phyloP scores from a whole-genome alignment of 164 flowering plant species.

The Paratinospora sagittata region DNA sequence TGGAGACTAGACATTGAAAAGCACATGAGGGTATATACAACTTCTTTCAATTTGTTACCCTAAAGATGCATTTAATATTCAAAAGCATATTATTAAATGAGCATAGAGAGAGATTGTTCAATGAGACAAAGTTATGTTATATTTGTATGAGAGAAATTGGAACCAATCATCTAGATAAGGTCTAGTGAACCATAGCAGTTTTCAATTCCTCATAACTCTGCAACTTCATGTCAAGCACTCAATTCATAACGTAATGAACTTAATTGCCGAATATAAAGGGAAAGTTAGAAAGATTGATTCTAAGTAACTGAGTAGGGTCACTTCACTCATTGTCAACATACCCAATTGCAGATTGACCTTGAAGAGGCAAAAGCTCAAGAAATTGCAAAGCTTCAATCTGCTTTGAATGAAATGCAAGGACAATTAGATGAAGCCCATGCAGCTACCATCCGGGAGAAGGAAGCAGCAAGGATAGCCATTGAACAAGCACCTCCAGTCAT shows the following conservation, averaged over 20 bases:
- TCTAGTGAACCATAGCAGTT: not conserved
- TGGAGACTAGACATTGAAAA: slow-evolving; percentile 82
- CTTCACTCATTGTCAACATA: not conserved
- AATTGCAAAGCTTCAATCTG: slow-evolving; percentile 51
- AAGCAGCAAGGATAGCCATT: slow-evolving; percentile 71
- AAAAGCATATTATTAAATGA: too few relatives aligned
- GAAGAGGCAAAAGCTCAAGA: slow-evolving; percentile 84
- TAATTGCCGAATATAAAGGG: not conserved
- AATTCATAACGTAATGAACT: not conserved
- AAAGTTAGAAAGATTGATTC: too few relatives aligned
- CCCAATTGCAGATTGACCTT: slow-evolving; percentile 48
- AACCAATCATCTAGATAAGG: not conserved
- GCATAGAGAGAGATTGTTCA: not conserved
- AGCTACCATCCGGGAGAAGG: slow-evolving; percentile 53
- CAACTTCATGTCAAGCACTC: not conserved
- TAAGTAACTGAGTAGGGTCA: not conserved
- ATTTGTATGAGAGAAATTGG: not conserved
- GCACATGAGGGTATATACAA: slow-evolving; percentile 52
- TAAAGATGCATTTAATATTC: not conserved
- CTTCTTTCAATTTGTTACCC: slow-evolving; percentile 7
- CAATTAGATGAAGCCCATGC: slow-evolving; percentile 62
- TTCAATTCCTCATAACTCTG: not conserved
- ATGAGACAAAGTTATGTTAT: not conserved
- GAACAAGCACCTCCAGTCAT: slow-evolving; percentile 77
- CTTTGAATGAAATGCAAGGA: slow-evolving; percentile 55